These are phyloP conservation scores for Alternaria infectoria DNA, from an alignment of 2,329 filamentous ascomycete species.

Conservation along the genomic window DNA sequence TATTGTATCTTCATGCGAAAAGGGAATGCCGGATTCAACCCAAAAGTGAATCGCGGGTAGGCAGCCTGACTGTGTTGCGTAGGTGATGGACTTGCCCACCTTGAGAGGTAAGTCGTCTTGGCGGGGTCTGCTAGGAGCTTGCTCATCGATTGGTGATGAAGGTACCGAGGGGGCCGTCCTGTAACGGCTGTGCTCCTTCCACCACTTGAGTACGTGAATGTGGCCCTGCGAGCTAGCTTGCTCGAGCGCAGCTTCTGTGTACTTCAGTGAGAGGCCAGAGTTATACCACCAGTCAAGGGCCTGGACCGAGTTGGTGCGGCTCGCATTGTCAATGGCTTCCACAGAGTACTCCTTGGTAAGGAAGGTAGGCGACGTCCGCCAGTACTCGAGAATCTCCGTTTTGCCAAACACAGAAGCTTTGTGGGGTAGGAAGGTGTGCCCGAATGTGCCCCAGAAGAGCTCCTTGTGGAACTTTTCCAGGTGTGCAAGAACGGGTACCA, in stretches of 20 bases:
- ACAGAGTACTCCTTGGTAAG: constrained; percentile 84
- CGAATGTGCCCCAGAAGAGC: constrained; percentile 86
- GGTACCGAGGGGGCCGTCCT: constrained; percentile 34
- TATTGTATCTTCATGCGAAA: constrained; percentile 80
- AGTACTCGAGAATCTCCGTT: constrained; percentile 86
- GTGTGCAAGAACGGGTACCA: constrained; percentile 78
- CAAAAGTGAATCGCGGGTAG: constrained; percentile 84
- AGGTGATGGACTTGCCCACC: constrained; percentile 82
- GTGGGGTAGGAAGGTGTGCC: constrained; percentile 79
- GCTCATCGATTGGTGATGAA: constrained; percentile 19
- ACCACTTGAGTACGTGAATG: constrained; percentile 89
- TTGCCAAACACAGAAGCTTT: constrained; percentile 90
- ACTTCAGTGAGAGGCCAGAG: constrained; percentile 78
- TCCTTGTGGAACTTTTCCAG: constrained; percentile 71
- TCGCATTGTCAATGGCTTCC: constrained; percentile 87
- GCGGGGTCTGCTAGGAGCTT: constrained; percentile 13
- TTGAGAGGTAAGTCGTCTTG: constrained; percentile 64
- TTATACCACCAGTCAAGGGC: constrained; percentile 93
- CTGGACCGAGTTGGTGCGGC: constrained; percentile 80
- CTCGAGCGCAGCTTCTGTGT: constrained; percentile 86
- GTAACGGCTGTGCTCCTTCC: constrained; percentile 72
- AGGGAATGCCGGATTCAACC: constrained; percentile 80
- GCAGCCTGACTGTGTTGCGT: constrained; percentile 82
- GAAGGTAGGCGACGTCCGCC: constrained; percentile 82
- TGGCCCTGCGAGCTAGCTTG: constrained; percentile 85